Evolutionary conservation across 2,329 filamentous ascomycete genomes (phyloP).

Genomic region (Aureobasidium sp.): DNA sequence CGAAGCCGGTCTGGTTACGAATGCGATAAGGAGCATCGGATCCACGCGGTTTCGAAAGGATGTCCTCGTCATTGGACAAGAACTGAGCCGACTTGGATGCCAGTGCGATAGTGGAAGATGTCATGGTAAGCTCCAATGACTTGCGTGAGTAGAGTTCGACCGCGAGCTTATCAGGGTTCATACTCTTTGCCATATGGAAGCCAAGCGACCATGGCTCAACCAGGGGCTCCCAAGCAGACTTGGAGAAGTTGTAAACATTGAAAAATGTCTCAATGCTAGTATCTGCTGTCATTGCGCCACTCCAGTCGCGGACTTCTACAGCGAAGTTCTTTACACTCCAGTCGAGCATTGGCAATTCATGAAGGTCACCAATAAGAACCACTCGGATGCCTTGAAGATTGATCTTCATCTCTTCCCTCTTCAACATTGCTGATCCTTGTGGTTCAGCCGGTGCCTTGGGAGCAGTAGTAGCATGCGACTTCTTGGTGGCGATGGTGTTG

Average conservation of each 20-base stretch:
- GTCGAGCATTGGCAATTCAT: constrained; percentile 91
- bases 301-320: constrained; percentile 83
- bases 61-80: constrained; percentile 77
- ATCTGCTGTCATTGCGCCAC: constrained; percentile 74
- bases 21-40: constrained; percentile 89
- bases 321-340: constrained; percentile 87
- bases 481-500: constrained; percentile 25
- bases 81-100: constrained; percentile 91
- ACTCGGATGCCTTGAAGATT: constrained; percentile 81
- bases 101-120: constrained; percentile 85
- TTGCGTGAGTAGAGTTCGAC: constrained; percentile 84
- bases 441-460: constrained; percentile 10
- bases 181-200: constrained; percentile 73
- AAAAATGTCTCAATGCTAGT: constrained; percentile 87
- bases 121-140: constrained; percentile 83
- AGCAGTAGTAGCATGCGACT: constrained; percentile 5
- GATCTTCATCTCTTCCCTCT: constrained; percentile 73
- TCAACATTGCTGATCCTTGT: constrained; percentile 46
- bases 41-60: constrained; percentile 84
- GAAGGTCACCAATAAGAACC: constrained; percentile 88
- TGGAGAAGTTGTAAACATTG: constrained; percentile 98
- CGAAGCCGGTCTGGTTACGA: constrained; percentile 91
- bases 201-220: constrained; percentile 96
- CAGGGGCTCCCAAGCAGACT: constrained; percentile 94
- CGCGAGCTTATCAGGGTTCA: constrained; percentile 64